These are phyloP conservation scores for Monosporozyma unispora DNA, from an alignment of 805 yeast genomes.

Conservation along the genomic window DNA sequence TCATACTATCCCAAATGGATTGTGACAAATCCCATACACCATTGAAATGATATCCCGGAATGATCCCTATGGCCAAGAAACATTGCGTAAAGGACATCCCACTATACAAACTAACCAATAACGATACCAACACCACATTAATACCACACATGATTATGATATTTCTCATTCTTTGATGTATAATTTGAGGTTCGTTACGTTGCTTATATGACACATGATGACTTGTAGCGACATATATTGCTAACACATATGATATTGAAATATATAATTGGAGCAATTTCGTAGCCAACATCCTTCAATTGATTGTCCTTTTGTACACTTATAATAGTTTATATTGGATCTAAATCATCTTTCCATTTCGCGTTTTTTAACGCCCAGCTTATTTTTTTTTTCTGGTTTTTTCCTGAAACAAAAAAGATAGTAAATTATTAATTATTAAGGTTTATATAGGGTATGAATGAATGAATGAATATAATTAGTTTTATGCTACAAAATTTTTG, in stretches of 20 bases:
- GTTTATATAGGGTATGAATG: not conserved
- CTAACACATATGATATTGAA: constrained; percentile 23
- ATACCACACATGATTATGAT: constrained; percentile 10
- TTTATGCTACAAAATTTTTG: constrained; percentile 4
- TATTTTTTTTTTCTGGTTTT: not conserved
- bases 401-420: too few species aligned
- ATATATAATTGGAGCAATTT: constrained; percentile 12
- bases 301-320: too few species aligned
- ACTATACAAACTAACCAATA: constrained; percentile 4
- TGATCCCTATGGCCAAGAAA: constrained; percentile 16
- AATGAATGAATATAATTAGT: too few species aligned
- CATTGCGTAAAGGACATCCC: constrained; percentile 7
- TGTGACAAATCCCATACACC: constrained; percentile 9
- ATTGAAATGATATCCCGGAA: constrained; percentile 17
- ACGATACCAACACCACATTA: constrained; percentile 18
- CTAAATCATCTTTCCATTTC: not conserved
- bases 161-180: constrained; percentile 19
- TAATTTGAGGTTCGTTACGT: constrained; percentile 27
- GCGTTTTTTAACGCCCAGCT: not conserved
- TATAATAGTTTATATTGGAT: not conserved
- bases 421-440: not conserved
- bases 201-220: constrained; percentile 12
- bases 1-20: constrained; percentile 10
- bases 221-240: constrained; percentile 15
- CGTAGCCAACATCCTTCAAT: not conserved